These are phyloP conservation scores for Metschnikowia anglica DNA, from an alignment of 805 yeast genomes.

Conservation along the genomic window DNA sequence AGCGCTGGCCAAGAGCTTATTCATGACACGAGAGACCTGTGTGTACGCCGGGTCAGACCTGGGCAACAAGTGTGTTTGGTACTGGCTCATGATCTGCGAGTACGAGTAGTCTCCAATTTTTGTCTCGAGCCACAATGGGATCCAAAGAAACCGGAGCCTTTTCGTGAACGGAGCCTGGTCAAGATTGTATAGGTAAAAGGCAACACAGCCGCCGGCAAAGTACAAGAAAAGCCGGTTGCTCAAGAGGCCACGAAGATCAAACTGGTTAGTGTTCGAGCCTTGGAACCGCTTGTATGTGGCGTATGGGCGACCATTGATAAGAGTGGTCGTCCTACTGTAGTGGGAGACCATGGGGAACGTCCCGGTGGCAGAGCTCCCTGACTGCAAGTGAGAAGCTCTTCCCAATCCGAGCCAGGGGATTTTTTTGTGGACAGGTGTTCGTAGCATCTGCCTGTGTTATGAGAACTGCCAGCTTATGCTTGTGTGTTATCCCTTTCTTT, in stretches of 20 bases:
- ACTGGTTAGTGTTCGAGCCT: slow-evolving; percentile 3
- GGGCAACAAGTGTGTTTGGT: slow-evolving; percentile 55
- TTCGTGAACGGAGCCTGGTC: slow-evolving; percentile 82
- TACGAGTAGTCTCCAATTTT: slow-evolving; percentile 66
- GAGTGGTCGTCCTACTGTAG: too few relatives aligned
- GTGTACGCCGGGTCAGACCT: slow-evolving; percentile 56
- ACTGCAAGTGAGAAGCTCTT: too few relatives aligned
- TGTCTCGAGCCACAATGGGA: slow-evolving; percentile 63
- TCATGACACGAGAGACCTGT: slow-evolving; percentile 62
- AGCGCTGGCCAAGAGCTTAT: slow-evolving; percentile 60
- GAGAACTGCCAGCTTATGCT: too few relatives aligned
- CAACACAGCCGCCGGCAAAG: slow-evolving; percentile 21
- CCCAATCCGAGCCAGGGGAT: too few relatives aligned
- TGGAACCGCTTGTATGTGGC: slow-evolving; percentile 25
- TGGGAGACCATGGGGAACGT: not conserved
- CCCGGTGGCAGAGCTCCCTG: too few relatives aligned
- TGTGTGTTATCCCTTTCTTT: too few relatives aligned
- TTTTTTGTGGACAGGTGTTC: too few relatives aligned
- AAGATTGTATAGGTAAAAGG: slow-evolving; percentile 40
- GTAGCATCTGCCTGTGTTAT: too few relatives aligned
- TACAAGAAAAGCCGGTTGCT: slow-evolving; percentile 34
- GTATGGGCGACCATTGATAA: slow-evolving; percentile 1
- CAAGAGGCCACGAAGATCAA: slow-evolving; percentile 20
- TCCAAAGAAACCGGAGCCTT: slow-evolving; percentile 68
- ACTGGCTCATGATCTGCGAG: slow-evolving; percentile 56